Conservation (phyloP, 345 rosid species). For the Sisymbrium irio region DNA sequence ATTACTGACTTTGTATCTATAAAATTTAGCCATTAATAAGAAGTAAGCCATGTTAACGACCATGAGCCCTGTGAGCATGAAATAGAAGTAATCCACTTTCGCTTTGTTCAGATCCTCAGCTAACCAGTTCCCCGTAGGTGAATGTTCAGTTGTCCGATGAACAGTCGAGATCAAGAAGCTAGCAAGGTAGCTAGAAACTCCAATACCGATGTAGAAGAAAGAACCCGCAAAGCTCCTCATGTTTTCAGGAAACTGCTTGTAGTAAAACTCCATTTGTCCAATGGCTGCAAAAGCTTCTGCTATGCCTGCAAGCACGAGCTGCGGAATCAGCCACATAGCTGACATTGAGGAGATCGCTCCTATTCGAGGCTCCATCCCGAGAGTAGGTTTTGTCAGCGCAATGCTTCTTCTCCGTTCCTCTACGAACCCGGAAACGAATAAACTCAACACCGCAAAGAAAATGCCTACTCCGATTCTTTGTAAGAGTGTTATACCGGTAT, state of each 20-base stretch:
- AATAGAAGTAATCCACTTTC: slow-evolving; percentile 45
- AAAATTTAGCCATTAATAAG: slow-evolving; percentile 38
- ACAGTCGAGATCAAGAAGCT: slow-evolving; percentile 39
- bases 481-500: slow-evolving; percentile 45
- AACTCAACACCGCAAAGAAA: slow-evolving; percentile 35
- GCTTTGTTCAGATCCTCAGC: slow-evolving; percentile 45
- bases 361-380: slow-evolving; percentile 39
- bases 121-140: slow-evolving; percentile 37
- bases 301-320: slow-evolving; percentile 46
- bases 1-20: slow-evolving; percentile 34
- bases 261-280: slow-evolving; percentile 49
- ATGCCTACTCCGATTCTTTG: slow-evolving; percentile 51
- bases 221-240: slow-evolving; percentile 48
- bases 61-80: slow-evolving; percentile 37
- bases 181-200: slow-evolving; percentile 40
- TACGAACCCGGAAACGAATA: slow-evolving; percentile 46
- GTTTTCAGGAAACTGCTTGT: slow-evolving; percentile 55
- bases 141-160: slow-evolving; percentile 26
- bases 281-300: slow-evolving; percentile 44
- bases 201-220: slow-evolving; percentile 27
- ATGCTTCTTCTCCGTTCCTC: slow-evolving; percentile 44
- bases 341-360: slow-evolving; percentile 58
- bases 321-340: slow-evolving; percentile 53
- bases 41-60: slow-evolving; percentile 36
- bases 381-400: slow-evolving; percentile 48